Evolutionary conservation across 495 filamentous ascomycete species (phyloP).

Genomic region (Lentithecium fluviatile): DNA sequence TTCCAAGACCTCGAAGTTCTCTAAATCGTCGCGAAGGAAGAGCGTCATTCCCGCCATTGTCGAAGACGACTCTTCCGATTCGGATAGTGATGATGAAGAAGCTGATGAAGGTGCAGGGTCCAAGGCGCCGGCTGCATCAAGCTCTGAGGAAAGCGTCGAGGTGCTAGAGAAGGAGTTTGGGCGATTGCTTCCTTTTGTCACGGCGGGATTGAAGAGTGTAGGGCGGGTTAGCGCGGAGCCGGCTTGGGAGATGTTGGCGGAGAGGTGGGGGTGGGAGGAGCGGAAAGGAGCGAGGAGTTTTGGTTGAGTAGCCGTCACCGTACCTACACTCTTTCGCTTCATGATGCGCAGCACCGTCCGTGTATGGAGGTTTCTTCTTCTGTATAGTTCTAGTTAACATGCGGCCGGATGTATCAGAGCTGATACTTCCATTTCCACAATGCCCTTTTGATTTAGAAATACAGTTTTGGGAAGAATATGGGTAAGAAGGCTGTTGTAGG

Average conservation of each 20-base stretch:
- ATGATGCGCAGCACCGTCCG: no score
- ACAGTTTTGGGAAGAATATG: no score
- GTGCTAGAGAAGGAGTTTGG: conserved; percentile 48
- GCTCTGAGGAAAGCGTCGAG: conserved; percentile 39
- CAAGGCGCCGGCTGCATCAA: conserved; percentile 36
- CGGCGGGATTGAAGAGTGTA: conserved; percentile 49
- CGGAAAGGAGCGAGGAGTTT: background rate
- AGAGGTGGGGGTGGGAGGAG: conserved; percentile 45
- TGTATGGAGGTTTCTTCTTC: no score
- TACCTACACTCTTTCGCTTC: no score
- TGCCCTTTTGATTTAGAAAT: no score
- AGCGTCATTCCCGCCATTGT: conserved; percentile 22
- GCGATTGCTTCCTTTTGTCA: conserved; percentile 47
- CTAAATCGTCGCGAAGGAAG: conserved; percentile 33
- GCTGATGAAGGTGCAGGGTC: conserved; percentile 32
- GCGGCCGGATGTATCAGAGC: no score
- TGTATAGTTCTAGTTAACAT: no score
- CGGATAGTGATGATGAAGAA: conserved; percentile 8
- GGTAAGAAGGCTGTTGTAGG: no score
- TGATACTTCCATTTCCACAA: no score
- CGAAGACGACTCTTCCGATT: conserved; percentile 25
- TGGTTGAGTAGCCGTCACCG: no score
- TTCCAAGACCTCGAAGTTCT: background rate
- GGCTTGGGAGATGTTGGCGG: conserved; percentile 55
- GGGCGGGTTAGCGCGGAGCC: conserved; percentile 50